Evolutionary conservation across 495 filamentous ascomycete species (phyloP).

Genomic region (Hypoxylon lenormandii): DNA sequence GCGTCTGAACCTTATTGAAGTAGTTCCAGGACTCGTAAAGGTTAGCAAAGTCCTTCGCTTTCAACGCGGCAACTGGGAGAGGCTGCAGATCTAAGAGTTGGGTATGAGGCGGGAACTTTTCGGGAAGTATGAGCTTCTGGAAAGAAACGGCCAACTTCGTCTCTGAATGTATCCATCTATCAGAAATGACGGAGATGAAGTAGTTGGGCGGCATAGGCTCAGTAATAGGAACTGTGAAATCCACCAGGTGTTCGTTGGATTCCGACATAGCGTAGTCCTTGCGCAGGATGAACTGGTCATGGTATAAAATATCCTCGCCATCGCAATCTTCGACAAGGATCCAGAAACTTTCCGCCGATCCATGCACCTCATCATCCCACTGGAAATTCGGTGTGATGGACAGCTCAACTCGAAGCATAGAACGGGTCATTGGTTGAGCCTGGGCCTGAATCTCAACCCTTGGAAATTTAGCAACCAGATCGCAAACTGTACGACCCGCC

Average conservation of each 20-base stretch:
- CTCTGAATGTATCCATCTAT: constrained; percentile 98
- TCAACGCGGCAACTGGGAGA: constrained; percentile 85
- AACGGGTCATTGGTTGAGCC: constrained; percentile 92
- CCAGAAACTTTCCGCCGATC: constrained; percentile 91
- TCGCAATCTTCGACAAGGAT: constrained; percentile 97
- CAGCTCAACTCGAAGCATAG: constrained; percentile 92
- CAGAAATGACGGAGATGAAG: constrained; percentile 92
- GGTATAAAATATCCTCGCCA: constrained; percentile 93
- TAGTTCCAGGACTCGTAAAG: constrained; percentile 87
- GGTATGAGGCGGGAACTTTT: constrained; percentile 95
- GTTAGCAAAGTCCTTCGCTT: constrained; percentile 81
- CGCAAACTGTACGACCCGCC: constrained; percentile 85
- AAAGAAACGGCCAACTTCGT: constrained; percentile 93
- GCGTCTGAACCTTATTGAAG: constrained; percentile 98
- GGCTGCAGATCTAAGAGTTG: constrained; percentile 90
- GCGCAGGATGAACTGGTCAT: constrained; percentile 92
- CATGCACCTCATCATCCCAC: constrained; percentile 93
- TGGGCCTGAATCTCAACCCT: constrained; percentile 90
- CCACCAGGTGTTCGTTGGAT: constrained; percentile 94
- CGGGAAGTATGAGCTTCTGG: constrained; percentile 90
- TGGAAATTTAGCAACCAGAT: constrained; percentile 90
- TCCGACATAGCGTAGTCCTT: constrained; percentile 81
- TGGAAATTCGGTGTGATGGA: constrained; percentile 95
- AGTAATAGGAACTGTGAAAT: constrained; percentile 94
- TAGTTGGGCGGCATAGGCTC: constrained; percentile 99